phyloP scores from a whole-genome alignment of 345 rosid genomes.

The Viola odorata region DNA sequence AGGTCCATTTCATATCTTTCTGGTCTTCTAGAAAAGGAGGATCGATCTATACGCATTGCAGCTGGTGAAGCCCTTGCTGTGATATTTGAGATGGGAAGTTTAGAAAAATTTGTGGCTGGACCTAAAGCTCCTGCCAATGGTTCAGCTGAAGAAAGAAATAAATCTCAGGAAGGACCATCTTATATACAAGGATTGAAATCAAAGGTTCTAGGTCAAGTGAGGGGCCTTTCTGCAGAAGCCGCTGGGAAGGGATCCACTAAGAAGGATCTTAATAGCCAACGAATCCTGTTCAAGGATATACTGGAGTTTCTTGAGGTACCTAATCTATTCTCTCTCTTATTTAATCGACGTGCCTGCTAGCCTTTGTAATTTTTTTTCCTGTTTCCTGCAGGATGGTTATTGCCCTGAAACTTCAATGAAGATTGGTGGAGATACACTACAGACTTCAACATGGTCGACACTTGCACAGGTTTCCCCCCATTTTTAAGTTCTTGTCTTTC shows the following conservation, averaged over 20 bases:
- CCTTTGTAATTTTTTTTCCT: constrained; percentile 13
- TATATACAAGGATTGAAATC: constrained; percentile 63
- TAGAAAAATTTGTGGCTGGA: constrained; percentile 60
- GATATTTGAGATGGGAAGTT: constrained; percentile 62
- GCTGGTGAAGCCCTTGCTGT: constrained; percentile 91
- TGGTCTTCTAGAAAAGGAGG: constrained; percentile 72
- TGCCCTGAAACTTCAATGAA: constrained; percentile 60
- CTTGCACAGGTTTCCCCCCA: constrained; percentile 50
- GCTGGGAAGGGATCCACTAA: constrained; percentile 91
- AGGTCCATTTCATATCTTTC: constrained; percentile 74
- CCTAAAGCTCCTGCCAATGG: constrained; percentile 34
- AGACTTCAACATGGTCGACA: constrained; percentile 65
- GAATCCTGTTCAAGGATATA: constrained; percentile 77
- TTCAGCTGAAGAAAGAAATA: constrained; percentile 42
- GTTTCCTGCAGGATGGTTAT: constrained; percentile 42
- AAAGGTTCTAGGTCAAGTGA: constrained; percentile 62
- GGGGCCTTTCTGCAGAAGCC: constrained; percentile 76
- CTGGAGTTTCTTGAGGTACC: constrained; percentile 75
- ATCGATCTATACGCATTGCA: constrained; percentile 80
- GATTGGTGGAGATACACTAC: constrained; percentile 63
- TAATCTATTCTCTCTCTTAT: background rate
- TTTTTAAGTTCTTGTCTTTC: background rate
- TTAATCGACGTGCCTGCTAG: background rate
- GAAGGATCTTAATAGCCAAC: constrained; percentile 83
- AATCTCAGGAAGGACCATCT: constrained; percentile 36